Evolutionary conservation across 768 basidiomycete genomes (phyloP), one percentile per base, ranked within the genome.

Genomic region (Trametes punicea): DNA sequence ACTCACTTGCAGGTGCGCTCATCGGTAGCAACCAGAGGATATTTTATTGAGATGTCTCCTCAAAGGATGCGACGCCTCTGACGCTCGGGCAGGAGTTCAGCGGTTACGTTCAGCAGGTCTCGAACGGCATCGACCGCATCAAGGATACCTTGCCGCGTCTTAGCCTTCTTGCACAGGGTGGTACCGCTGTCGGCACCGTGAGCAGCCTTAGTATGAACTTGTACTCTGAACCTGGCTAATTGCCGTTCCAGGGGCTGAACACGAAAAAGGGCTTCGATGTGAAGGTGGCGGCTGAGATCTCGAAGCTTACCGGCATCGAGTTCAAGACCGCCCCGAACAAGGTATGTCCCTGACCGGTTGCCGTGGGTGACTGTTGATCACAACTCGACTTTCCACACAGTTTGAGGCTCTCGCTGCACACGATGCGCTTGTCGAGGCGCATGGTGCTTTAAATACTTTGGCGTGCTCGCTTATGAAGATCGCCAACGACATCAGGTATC

Each of bases 391-490:
- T 54, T 29, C 60, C 47, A 33, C 52, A 38, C 59, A 97, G 93
- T 99, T 99, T 64, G 97, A 98, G 73, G 95, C 97, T 8, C 84
- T 98, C 60, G 97, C 97, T 20, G 79, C 90, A n/a, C 97, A 99
- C 71, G 97, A 99, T 71, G 97, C 97, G 6, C 84, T 99, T 53
- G 93, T 98, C 20, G 97, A 99, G 74, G 85, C 94, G 9, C 96
- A 98, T 56, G 97, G 97, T 52, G 96, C 95, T 15, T 81, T 99
- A 62, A 98, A 98, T 73, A 90, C 91, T 40, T 72, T 99, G 52
- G 97, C 97, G n/a, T 91, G 89, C 69, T 97, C 93, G 8, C 75
- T 98, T 63, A 97, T 98, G 93, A 99, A 99, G 81, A 98, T 99
- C 66, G 96, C 96, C 46, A 98, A 99, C 70, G 97, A 99, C 67